Base-by-base conservation (phyloP, 2,329 filamentous ascomycete genomes). In the Cordyceps javanica region DNA sequence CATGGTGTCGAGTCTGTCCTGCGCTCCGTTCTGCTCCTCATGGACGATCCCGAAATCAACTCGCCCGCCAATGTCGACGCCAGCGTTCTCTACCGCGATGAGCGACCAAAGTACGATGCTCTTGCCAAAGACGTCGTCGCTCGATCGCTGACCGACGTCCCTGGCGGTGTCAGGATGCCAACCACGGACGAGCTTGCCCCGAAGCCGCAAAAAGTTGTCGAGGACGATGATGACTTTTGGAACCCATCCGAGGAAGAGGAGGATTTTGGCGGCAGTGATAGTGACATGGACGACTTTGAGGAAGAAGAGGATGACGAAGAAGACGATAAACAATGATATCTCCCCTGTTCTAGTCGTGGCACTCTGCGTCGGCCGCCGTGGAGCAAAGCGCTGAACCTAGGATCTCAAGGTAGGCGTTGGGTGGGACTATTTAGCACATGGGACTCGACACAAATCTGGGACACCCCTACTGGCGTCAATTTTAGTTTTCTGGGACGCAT, bases 61-160 rank as follows among this genome's bases (percentile, higher is more conserved):
- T 96, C 91, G 0, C 91, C 94, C 0, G 94, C 93, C 62, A 97
- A 97, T 70, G 92, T 97, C 57, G 93, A 97, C 65, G 93, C 94
- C 2, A 85, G 90, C 58, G 88, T 97, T 25, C 82, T 91, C 77
- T 87, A 95, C 67, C 86, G 93, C 60, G 90, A 92, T 64, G 74
- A 87, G 32, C 84, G 85, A 0, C 76, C 78, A 1, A 72, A 77
- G 32, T 99, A 96, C 77, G 85, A 90, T 67, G 73, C 77, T 44
- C 81, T 80, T 65, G 90, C 93, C 2, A 79, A 75, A 61, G 81
- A 84, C 44, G 83, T 91, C 32, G 87, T 94, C 5, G 85, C 88
- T 62, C 76, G 75, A 46, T 92, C 90, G 13, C 90, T 90, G 73
- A 75, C 80, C 62, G 90, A 96, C 67, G 91, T 96, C 3, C 93